These are phyloP conservation scores for Cucumis cinereus DNA, from an alignment of 306 rosid species.

Conservation along the genomic window DNA sequence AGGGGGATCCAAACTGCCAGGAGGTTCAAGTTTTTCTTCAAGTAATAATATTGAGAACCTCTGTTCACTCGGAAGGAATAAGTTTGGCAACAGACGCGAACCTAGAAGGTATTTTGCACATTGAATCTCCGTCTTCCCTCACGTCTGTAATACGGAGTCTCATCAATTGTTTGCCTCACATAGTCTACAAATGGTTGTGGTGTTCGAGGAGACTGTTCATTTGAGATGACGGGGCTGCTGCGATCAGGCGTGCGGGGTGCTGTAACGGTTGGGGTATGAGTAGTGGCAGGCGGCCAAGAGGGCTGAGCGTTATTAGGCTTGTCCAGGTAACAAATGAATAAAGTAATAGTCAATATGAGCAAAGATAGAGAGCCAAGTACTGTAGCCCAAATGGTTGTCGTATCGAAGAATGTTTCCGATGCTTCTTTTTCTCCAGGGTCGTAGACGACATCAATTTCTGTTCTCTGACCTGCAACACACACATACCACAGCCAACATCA, in stretches of 20 bases:
- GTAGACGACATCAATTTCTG: conserved; percentile 41
- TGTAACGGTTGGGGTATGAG: conserved; percentile 26
- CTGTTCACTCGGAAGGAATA: background rate
- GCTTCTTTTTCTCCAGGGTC: conserved; percentile 32
- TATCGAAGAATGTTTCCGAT: conserved; percentile 11
- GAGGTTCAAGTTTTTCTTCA: background rate
- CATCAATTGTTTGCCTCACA: conserved; percentile 82
- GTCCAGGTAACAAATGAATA: conserved; percentile 26
- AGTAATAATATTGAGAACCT: background rate
- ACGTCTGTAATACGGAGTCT: conserved; percentile 78
- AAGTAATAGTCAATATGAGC: conserved; percentile 18
- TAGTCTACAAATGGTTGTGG: conserved; percentile 93
- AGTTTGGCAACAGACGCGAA: background rate
- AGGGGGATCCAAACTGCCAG: background rate
- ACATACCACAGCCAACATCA: background rate
- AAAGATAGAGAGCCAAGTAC: conserved; percentile 31
- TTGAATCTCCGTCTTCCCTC: conserved; percentile 63
- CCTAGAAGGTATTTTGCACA: conserved; percentile 74
- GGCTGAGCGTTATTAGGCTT: conserved; percentile 36
- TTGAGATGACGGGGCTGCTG: conserved; percentile 23
- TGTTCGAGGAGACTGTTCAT: conserved; percentile 66
- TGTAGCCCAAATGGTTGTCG: conserved; percentile 23
- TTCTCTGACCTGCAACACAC: conserved; percentile 60
- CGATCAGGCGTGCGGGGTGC: conserved; percentile 50
- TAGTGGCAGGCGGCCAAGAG: conserved; percentile 13